phyloP scores from a whole-genome alignment of 2,329 filamentous ascomycete species.

The Alternaria brassicae region DNA sequence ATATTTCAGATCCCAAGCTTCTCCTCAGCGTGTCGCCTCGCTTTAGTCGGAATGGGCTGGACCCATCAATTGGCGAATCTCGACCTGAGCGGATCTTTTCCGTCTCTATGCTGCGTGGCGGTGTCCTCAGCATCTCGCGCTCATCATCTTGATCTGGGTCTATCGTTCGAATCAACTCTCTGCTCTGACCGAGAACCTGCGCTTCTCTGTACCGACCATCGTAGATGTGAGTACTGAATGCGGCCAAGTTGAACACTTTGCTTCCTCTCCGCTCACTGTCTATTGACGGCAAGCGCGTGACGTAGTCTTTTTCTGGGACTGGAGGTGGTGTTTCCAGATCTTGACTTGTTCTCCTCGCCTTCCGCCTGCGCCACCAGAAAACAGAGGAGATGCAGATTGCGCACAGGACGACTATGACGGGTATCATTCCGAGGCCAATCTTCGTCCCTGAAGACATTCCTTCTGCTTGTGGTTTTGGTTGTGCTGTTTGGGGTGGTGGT shows the following conservation, averaged over 20 bases:
- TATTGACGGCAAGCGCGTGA: conserved; percentile 12
- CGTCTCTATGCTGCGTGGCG: conserved; percentile 2
- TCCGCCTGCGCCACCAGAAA: conserved; percentile 28
- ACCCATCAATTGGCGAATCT: conserved; percentile 40
- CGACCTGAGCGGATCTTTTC: conserved; percentile 1
- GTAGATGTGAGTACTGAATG: conserved; percentile 24
- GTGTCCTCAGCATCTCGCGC: conserved; percentile 1
- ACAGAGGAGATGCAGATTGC: conserved; percentile 23
- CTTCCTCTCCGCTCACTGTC: conserved; percentile 21
- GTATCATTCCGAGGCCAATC: conserved; percentile 37
- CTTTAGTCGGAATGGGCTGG: conserved; percentile 40
- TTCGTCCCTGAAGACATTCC: conserved; percentile 21
- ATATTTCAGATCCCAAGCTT: conserved; percentile 26
- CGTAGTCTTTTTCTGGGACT: conserved; percentile 25
- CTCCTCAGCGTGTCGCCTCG: conserved; percentile 34
- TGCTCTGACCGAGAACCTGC: conserved; percentile 3
- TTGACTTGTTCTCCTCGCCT: conserved; percentile 4
- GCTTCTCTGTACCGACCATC: conserved; percentile 5
- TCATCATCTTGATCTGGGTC: background rate
- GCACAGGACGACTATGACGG: conserved; percentile 26
- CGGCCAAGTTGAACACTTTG: conserved; percentile 29
- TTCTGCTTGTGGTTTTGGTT: background rate
- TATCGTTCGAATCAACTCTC: background rate
- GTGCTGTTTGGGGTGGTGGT: background rate
- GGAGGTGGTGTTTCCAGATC: conserved; percentile 4